A percentile compares a stretch with the other conserved stretches of the same genome.
These are phyloP conservation scores for Salisapilia sapeloensis DNA, from an alignment of 352 stramenopile species.

Conservation along the genomic window DNA sequence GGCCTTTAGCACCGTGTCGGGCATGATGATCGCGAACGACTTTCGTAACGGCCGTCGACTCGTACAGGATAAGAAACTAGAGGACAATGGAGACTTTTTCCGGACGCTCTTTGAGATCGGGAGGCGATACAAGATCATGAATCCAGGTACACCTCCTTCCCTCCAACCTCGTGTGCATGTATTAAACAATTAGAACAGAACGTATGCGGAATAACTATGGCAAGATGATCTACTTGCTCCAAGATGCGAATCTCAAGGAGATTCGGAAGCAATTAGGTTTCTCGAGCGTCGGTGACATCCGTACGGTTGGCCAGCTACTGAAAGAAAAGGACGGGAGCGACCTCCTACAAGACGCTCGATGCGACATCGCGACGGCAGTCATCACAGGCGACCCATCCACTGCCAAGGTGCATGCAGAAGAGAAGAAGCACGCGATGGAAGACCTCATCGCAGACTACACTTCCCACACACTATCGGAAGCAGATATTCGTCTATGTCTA, in stretches of 20 bases:
- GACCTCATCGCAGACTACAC: constrained; percentile 23
- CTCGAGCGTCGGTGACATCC: constrained; percentile 38
- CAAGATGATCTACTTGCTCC: constrained; percentile 91
- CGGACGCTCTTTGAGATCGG: constrained; percentile 80
- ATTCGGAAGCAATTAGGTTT: constrained; percentile 64
- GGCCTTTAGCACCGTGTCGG: constrained; percentile 43
- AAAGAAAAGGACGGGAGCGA: constrained; percentile 34
- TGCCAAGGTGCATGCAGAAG: constrained; percentile 10
- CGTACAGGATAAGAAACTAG: constrained; percentile 38
- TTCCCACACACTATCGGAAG: constrained; percentile 17
- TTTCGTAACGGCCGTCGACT: constrained; percentile 38
- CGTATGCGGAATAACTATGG: constrained; percentile 86
- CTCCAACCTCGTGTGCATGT: neutral
- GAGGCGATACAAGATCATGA: constrained; percentile 91
- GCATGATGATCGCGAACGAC: constrained; percentile 37
- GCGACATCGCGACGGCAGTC: constrained; percentile 45
- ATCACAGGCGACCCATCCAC: constrained; percentile 3
- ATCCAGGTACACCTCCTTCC: constrained; percentile 27
- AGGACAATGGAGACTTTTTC: constrained; percentile 70
- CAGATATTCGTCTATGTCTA: constrained; percentile 32
- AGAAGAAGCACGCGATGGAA: constrained; percentile 9
- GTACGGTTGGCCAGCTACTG: constrained; percentile 68
- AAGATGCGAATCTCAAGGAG: constrained; percentile 74
- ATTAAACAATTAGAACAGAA: constrained; percentile 8
- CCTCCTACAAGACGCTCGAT: constrained; percentile 56